Conservation (phyloP, 1,284 basidiomycete species). For the Boletus nobilissimus region DNA sequence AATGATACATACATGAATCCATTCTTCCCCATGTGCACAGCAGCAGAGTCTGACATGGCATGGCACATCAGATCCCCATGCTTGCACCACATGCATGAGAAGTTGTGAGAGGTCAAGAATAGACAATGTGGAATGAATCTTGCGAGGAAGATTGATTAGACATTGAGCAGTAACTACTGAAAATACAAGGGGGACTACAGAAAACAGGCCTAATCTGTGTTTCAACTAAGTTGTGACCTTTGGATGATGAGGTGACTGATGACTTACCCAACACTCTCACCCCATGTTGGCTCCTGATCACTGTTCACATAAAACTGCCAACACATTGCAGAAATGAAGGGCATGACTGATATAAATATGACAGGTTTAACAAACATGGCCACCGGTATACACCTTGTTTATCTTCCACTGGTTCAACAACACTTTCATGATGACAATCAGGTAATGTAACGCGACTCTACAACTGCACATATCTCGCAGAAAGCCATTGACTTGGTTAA, state of each 20-base stretch:
- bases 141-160: slow-evolving; percentile 72
- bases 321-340: slow-evolving; percentile 85
- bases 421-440: slow-evolving; percentile 90
- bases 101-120: slow-evolving; percentile 84
- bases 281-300: slow-evolving; percentile 75
- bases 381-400: slow-evolving; percentile 98
- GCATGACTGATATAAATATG: slow-evolving; percentile 82
- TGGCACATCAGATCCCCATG: no score
- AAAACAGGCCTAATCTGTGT: slow-evolving; percentile 76
- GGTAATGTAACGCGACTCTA: slow-evolving; percentile 73
- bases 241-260: neutral
- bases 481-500: slow-evolving; percentile 90
- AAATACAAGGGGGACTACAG: slow-evolving; percentile 77
- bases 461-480: slow-evolving; percentile 71
- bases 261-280: slow-evolving; percentile 82
- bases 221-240: slow-evolving; percentile 10
- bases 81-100: no score
- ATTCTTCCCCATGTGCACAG: no score
- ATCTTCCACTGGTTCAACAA: slow-evolving; percentile 91
- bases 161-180: slow-evolving; percentile 78
- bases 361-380: slow-evolving; percentile 86
- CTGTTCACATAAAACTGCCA: slow-evolving; percentile 89
- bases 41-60: no score
- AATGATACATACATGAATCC: no score
- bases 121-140: slow-evolving; percentile 76